Evolutionary conservation across 257 asterid species (phyloP).

Genomic region (Pogostemon cablin): DNA sequence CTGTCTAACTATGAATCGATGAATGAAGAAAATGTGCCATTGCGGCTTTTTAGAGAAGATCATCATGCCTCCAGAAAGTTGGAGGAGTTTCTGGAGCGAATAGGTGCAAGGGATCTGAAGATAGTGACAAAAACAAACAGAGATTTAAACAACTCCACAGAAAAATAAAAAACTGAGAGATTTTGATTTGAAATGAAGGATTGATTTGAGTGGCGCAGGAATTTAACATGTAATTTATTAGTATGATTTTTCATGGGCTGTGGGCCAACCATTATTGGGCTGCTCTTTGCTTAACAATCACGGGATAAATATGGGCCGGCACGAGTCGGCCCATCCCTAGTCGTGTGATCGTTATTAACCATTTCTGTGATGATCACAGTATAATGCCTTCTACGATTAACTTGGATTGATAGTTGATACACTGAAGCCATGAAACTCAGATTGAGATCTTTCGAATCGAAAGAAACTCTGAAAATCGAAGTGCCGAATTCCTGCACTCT

Average conservation of each 20-base stretch:
- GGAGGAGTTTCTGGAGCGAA: constrained; percentile 52
- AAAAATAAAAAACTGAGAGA: constrained; percentile 4
- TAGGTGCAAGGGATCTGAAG: constrained; percentile 37
- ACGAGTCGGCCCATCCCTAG: too few relatives aligned
- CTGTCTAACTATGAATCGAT: constrained; percentile 12
- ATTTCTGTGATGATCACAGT: not conserved
- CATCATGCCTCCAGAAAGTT: constrained; percentile 56
- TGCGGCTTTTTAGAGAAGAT: constrained; percentile 31
- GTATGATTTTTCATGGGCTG: not conserved
- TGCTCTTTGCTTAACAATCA: too few relatives aligned
- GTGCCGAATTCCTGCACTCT: constrained; percentile 51
- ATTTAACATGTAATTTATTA: too few relatives aligned
- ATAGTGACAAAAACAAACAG: constrained; percentile 30
- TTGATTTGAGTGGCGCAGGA: constrained; percentile 28
- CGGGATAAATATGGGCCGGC: too few relatives aligned
- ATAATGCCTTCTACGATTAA: not conserved
- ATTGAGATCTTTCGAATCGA: constrained; percentile 58
- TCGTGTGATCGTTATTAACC: too few relatives aligned
- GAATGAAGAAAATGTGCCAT: constrained; percentile 12
- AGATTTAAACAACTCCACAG: constrained; percentile 32
- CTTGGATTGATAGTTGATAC: too few relatives aligned
- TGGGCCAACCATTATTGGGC: too few relatives aligned
- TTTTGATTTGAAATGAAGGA: not conserved
- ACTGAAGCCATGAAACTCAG: constrained; percentile 63
- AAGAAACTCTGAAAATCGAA: constrained; percentile 64